Percentiles rank a stretch among this genome's conserved stretches.
phyloP scores from a whole-genome alignment of 139 green algal species.

The Mesotaenium endlicherianum region DNA sequence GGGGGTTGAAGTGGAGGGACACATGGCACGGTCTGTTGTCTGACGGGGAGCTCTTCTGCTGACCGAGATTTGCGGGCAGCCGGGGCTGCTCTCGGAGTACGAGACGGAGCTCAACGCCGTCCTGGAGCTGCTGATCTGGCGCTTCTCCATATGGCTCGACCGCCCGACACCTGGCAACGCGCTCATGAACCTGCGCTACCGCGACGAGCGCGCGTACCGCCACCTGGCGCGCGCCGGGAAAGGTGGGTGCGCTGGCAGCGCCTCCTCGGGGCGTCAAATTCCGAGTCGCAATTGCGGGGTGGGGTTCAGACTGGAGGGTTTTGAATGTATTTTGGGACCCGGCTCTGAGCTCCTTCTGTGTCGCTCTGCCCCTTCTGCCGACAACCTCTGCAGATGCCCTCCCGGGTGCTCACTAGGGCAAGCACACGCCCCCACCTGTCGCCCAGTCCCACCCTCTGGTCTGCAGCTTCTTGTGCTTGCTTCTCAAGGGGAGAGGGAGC shows the following conservation, averaged over 20 bases:
- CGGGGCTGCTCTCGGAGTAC: slow-evolving; percentile 11
- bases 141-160: slow-evolving; percentile 50
- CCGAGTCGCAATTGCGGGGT: too few relatives aligned
- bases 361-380: not conserved
- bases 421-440: not conserved
- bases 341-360: not conserved
- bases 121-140: slow-evolving; percentile 38
- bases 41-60: not conserved
- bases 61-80: not conserved
- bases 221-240: too few relatives aligned
- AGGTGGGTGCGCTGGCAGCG: too few relatives aligned
- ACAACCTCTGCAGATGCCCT: too few relatives aligned
- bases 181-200: slow-evolving; percentile 86
- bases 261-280: too few relatives aligned
- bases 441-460: not conserved
- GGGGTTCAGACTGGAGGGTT: too few relatives aligned
- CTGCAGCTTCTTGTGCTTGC: not conserved
- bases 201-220: slow-evolving; percentile 52
- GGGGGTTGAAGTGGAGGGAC: too few relatives aligned
- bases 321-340: not conserved
- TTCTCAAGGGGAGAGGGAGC: not conserved
- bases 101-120: slow-evolving; percentile 31
- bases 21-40: too few relatives aligned
- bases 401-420: too few relatives aligned
- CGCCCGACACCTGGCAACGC: slow-evolving; percentile 72